Evolutionary conservation across 805 yeast genomes (phyloP).

Genomic region (Ogataea siamensis): DNA sequence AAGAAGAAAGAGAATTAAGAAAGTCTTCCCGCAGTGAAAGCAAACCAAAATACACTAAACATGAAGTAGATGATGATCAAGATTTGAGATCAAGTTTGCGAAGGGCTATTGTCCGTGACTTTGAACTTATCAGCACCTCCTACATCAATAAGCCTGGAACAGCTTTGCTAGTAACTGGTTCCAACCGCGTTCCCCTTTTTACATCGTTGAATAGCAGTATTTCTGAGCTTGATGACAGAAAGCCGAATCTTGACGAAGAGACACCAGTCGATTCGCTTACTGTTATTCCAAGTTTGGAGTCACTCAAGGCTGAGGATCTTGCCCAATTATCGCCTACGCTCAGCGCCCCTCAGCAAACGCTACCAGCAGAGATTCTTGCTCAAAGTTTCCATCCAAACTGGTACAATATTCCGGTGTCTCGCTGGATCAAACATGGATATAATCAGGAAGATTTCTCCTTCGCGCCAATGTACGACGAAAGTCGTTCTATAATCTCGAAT

Average conservation of each 20-base stretch:
- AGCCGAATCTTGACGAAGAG: conserved; percentile 57
- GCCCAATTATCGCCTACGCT: conserved; percentile 43
- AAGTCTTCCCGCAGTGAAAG: conserved; percentile 3
- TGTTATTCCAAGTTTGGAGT: conserved; percentile 54
- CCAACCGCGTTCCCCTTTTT: conserved; percentile 73
- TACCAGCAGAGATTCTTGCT: conserved; percentile 44
- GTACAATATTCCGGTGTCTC: conserved; percentile 61
- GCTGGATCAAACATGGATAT: conserved; percentile 53
- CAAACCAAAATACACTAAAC: conserved; percentile 1
- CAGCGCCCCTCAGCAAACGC: conserved; percentile 16
- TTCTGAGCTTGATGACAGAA: conserved; percentile 74
- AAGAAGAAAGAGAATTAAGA: conserved; percentile 2
- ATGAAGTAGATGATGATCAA: conserved; percentile 17
- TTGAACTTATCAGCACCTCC: conserved; percentile 53
- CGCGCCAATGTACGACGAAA: conserved; percentile 67
- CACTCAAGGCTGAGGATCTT: conserved; percentile 39
- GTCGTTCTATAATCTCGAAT: conserved; percentile 50
- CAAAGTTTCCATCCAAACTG: conserved; percentile 60
- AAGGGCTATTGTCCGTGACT: conserved; percentile 52
- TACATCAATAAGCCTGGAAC: conserved; percentile 60
- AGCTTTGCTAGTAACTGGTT: conserved; percentile 56
- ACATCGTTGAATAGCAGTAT: conserved; percentile 62
- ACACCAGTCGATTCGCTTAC: conserved; percentile 60
- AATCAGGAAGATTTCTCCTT: conserved; percentile 47
- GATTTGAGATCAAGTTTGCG: conserved; percentile 32